A percentile compares a stretch with the other conserved stretches of the same genome.
Conservation (phyloP, 2,329 filamentous ascomycete genomes). For the Ophiostoma triangulosporum region DNA sequence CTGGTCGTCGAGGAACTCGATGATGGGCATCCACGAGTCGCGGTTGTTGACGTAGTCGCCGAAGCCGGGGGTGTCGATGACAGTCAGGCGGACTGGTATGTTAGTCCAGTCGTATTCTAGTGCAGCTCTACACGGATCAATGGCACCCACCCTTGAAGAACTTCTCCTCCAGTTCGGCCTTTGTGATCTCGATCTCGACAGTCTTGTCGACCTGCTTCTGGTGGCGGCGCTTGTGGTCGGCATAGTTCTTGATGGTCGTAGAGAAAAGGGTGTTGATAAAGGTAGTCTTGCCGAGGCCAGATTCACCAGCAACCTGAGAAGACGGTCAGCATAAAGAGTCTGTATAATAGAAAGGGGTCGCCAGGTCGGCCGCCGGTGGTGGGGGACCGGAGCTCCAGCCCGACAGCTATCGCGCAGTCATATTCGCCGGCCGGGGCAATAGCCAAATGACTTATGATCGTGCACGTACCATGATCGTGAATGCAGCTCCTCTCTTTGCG, state of each 20-base stretch:
- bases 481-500: slow-evolving; percentile 79
- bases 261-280: slow-evolving; percentile 99
- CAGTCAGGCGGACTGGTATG: slow-evolving; percentile 74
- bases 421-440: not conserved
- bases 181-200: slow-evolving; percentile 99
- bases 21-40: slow-evolving; percentile 99
- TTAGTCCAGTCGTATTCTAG: not conserved
- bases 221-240: slow-evolving; percentile 97
- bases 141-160: slow-evolving; percentile 86
- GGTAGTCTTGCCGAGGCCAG: slow-evolving; percentile 95
- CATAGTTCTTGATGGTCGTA: slow-evolving; percentile 99
- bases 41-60: slow-evolving; percentile 99
- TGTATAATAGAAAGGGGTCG: slow-evolving; percentile 16
- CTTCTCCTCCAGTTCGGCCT: slow-evolving; percentile 99
- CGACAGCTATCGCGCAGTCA: not conserved
- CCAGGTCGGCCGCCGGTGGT: not conserved
- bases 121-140: not conserved
- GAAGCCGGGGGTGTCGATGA: slow-evolving; percentile 97
- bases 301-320: slow-evolving; percentile 88
- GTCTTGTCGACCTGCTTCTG: slow-evolving; percentile 99
- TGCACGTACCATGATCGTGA: slow-evolving; percentile 84
- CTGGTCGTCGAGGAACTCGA: slow-evolving; percentile 99
- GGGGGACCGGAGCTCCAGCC: not conserved
- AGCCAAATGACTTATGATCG: too few species aligned
- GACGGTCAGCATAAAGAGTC: slow-evolving; percentile 5